These are phyloP conservation scores for Epichloe aotearoae DNA, from an alignment of 2,329 filamentous ascomycete genomes.

Conservation along the genomic window DNA sequence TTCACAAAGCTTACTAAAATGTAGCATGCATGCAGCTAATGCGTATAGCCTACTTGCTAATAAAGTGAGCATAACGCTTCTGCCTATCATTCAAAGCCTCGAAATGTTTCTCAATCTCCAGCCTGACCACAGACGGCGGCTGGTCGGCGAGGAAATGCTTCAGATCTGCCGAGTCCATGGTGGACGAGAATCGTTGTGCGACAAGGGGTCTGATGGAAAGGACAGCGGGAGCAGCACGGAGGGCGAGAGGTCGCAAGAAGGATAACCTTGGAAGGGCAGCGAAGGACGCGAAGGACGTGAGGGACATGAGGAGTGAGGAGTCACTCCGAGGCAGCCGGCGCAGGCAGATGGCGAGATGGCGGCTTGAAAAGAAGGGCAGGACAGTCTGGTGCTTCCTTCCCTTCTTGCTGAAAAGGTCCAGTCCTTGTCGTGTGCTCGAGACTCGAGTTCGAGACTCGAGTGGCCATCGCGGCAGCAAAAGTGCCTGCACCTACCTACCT, in stretches of 20 bases:
- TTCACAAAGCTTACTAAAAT: background rate
- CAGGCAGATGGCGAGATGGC: background rate
- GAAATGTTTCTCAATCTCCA: slow-evolving; percentile 90
- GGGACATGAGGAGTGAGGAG: slow-evolving; percentile 18
- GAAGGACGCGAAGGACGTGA: slow-evolving; percentile 21
- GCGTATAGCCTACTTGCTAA: slow-evolving; percentile 52
- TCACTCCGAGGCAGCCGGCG: slow-evolving; percentile 6
- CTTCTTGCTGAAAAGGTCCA: background rate
- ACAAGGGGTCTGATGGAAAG: background rate
- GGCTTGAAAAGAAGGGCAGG: background rate
- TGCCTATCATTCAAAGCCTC: slow-evolving; percentile 61
- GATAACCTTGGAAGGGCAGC: slow-evolving; percentile 23
- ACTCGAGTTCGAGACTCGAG: no score
- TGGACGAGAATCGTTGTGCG: slow-evolving; percentile 14
- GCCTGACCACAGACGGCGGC: slow-evolving; percentile 73
- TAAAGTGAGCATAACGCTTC: slow-evolving; percentile 84
- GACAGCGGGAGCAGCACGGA: background rate
- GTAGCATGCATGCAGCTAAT: background rate
- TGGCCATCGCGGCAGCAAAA: slow-evolving; percentile 2
- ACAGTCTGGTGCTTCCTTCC: background rate
- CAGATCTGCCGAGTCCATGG: slow-evolving; percentile 47
- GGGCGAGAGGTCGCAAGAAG: slow-evolving; percentile 18
- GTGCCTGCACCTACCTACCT: background rate
- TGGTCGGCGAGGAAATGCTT: slow-evolving; percentile 80
- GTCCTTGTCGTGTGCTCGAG: background rate